These are phyloP conservation scores for Diaporthe destruens DNA, from an alignment of 2,329 filamentous ascomycete species.

Conservation along the genomic window DNA sequence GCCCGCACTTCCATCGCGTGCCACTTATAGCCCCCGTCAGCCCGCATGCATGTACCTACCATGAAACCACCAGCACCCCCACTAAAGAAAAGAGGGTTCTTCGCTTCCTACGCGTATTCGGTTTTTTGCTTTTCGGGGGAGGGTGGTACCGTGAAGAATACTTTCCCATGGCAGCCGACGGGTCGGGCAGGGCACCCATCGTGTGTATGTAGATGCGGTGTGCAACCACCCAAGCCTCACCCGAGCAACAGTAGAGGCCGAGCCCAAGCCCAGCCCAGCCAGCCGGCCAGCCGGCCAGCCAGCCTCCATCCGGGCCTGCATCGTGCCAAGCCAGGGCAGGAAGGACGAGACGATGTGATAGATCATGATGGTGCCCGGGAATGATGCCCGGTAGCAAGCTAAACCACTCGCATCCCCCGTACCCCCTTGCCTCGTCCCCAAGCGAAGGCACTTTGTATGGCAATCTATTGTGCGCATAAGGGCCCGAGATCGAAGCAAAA, in stretches of 20 bases:
- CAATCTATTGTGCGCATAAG: slow-evolving; percentile 16
- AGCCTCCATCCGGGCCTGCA: not conserved
- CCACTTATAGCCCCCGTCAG: slow-evolving; percentile 26
- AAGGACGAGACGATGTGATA: not conserved
- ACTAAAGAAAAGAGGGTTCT: slow-evolving; percentile 15
- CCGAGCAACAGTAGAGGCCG: too few relatives aligned
- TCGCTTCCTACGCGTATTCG: not conserved
- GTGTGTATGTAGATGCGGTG: slow-evolving; percentile 2
- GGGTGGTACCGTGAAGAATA: not conserved
- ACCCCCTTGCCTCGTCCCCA: not conserved
- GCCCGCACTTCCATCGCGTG: slow-evolving; percentile 15
- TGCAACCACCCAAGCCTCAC: not conserved
- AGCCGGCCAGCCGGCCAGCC: not conserved
- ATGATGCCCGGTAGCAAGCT: not conserved
- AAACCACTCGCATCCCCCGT: not conserved
- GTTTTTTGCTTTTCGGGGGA: slow-evolving; percentile 17
- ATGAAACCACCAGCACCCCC: slow-evolving; percentile 19
- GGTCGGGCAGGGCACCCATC: not conserved
- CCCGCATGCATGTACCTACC: slow-evolving; percentile 18
- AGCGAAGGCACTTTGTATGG: slow-evolving; percentile 22
- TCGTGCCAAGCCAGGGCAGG: not conserved
- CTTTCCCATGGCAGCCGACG: not conserved
- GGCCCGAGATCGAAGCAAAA: slow-evolving; percentile 20
- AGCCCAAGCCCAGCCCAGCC: not conserved
- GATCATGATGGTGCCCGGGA: not conserved